Percentiles rank a stretch among this genome's conserved stretches.
Conservation (phyloP, 768 basidiomycete species). For the Lactarius pseudohatsudake region DNA sequence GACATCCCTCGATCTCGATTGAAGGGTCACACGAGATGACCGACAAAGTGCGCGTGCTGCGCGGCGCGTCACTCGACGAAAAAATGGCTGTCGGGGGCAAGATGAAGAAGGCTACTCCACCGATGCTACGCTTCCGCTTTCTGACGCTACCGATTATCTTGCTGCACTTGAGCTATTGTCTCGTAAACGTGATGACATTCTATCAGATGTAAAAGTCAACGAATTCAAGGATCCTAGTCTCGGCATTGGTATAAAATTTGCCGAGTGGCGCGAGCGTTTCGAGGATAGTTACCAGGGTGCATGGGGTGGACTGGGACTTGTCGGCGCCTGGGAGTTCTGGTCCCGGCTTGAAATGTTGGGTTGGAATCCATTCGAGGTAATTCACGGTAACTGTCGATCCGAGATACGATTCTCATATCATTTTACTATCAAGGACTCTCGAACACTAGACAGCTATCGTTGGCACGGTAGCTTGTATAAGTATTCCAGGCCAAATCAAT, state of each 20-base stretch:
- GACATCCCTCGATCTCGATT: constrained; percentile 46
- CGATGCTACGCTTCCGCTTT: constrained; percentile 66
- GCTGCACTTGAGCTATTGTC: constrained; percentile 57
- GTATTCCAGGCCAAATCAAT: constrained; percentile 51
- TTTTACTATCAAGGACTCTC: constrained; percentile 42
- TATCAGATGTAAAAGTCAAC: constrained; percentile 78
- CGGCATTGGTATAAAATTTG: constrained; percentile 64
- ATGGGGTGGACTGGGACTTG: constrained; percentile 84
- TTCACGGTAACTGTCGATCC: constrained; percentile 28
- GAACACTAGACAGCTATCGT: constrained; percentile 71
- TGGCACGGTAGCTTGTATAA: constrained; percentile 82
- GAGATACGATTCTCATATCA: constrained; percentile 14
- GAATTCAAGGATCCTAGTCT: constrained; percentile 81
- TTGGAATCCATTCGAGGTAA: constrained; percentile 85
- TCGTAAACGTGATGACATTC: constrained; percentile 52
- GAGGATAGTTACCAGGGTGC: constrained; percentile 83
- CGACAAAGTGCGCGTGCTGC: constrained; percentile 58
- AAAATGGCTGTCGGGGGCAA: constrained; percentile 29
- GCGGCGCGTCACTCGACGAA: constrained; percentile 51
- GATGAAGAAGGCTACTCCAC: constrained; percentile 86
- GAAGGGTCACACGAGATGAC: constrained; percentile 47
- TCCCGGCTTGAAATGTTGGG: constrained; percentile 80
- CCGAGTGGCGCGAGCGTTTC: constrained; percentile 73
- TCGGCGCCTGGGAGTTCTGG: constrained; percentile 95
- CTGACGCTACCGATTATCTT: constrained; percentile 69